phyloP scores from a whole-genome alignment of 805 yeast genomes.

The Ogataea nitratoaversa region DNA sequence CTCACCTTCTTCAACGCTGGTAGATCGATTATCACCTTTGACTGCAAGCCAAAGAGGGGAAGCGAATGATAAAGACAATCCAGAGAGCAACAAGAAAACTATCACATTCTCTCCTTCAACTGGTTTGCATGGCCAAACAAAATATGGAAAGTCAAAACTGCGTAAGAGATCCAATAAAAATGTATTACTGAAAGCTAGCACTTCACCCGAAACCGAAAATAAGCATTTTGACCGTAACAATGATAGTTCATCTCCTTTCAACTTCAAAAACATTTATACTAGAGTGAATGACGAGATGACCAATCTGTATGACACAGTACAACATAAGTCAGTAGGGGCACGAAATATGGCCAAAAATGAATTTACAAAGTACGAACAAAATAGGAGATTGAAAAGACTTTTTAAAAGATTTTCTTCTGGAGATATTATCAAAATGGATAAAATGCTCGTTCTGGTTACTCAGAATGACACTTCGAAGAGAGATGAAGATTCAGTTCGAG shows the following conservation, averaged over 20 bases:
- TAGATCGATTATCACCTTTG: neutral
- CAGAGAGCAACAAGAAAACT: no score
- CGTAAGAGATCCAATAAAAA: neutral
- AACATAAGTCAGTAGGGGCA: conserved; percentile 21
- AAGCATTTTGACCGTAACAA: neutral
- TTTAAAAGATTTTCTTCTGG: conserved; percentile 43
- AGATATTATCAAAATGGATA: conserved; percentile 60
- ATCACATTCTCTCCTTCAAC: conserved; percentile 16
- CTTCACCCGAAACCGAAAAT: conserved; percentile 6
- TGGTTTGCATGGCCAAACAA: no score
- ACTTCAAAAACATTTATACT: conserved; percentile 10
- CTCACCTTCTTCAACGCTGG: neutral
- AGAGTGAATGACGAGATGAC: conserved; percentile 16
- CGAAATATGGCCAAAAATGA: conserved; percentile 16
- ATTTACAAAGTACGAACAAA: conserved; percentile 17
- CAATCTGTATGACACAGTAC: conserved; percentile 19
- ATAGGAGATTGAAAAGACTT: conserved; percentile 21
- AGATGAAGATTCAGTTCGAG: conserved; percentile 41
- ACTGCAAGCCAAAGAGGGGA: no score
- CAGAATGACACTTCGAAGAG: conserved; percentile 36
- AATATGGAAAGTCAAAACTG: neutral
- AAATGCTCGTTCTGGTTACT: conserved; percentile 55
- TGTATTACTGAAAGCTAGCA: conserved; percentile 7
- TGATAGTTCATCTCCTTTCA: conserved; percentile 5
- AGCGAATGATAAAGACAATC: no score